phyloP scores from a whole-genome alignment of 192 early-diverging fungal species.

The Piromyces finnis region DNA sequence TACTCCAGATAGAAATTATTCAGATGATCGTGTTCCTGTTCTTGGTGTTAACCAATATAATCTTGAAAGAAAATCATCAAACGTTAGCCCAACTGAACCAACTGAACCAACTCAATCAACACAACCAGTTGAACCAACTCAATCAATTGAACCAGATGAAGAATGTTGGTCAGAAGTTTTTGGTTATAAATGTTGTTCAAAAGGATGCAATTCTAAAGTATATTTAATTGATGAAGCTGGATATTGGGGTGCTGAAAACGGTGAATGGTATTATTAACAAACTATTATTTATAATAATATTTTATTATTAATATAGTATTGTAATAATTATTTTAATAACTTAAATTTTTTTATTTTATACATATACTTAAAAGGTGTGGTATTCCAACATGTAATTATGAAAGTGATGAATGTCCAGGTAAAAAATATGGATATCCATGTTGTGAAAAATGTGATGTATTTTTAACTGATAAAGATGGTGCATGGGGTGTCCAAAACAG shows the following conservation, averaged over 20 bases:
- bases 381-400: neutral
- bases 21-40: neutral
- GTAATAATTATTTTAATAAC: neutral
- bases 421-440: neutral
- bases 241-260: neutral
- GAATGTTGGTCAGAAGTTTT: neutral
- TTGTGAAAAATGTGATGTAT: neutral
- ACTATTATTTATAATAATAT: neutral
- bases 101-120: too few species aligned
- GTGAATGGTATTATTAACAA: neutral
- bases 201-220: neutral
- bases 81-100: neutral
- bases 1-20: neutral
- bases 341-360: too few species aligned
- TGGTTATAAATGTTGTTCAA: neutral
- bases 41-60: neutral
- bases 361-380: neutral
- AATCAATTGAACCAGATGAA: too few species aligned
- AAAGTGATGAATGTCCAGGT: neutral
- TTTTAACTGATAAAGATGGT: neutral
- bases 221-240: neutral
- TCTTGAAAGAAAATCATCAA: neutral
- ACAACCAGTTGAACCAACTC: too few species aligned
- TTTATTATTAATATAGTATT: neutral
- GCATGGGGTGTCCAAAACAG: neutral